Percentiles rank a stretch among this genome's conserved stretches.
These are phyloP conservation scores for Hypomontagnella monticulosa DNA, from an alignment of 495 filamentous ascomycete species.

Conservation along the genomic window DNA sequence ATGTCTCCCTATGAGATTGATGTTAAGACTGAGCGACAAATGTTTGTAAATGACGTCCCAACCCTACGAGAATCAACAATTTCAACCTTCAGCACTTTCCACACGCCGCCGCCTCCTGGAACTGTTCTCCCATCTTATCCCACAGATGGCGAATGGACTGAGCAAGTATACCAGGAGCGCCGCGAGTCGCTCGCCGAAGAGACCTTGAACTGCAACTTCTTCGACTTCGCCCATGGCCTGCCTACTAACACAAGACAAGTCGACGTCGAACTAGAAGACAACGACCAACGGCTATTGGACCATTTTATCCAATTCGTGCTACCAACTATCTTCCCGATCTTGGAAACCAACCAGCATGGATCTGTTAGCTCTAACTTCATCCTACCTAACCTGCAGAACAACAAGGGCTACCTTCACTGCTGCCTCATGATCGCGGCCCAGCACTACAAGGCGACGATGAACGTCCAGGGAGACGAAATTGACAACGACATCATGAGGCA, in stretches of 20 bases:
- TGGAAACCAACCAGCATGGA: slow-evolving; percentile 87
- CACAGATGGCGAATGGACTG: slow-evolving; percentile 75
- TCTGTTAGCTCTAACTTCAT: slow-evolving; percentile 80
- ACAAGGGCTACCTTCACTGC: slow-evolving; percentile 94
- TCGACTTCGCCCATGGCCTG: slow-evolving; percentile 74
- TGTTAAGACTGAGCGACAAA: slow-evolving; percentile 93
- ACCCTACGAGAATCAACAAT: slow-evolving; percentile 82
- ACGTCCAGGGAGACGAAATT: slow-evolving; percentile 73
- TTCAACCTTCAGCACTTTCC: slow-evolving; percentile 87
- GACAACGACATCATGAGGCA: slow-evolving; percentile 95
- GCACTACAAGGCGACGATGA: slow-evolving; percentile 82
- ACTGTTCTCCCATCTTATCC: slow-evolving; percentile 71
- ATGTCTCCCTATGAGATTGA: slow-evolving; percentile 91
- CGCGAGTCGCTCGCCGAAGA: slow-evolving; percentile 72
- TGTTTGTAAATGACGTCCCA: slow-evolving; percentile 90
- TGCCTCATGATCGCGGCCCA: slow-evolving; percentile 96
- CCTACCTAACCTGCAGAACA: slow-evolving; percentile 83
- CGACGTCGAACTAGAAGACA: slow-evolving; percentile 86
- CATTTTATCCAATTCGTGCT: slow-evolving; percentile 93
- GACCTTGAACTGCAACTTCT: slow-evolving; percentile 75
- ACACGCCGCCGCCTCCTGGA: slow-evolving; percentile 74
- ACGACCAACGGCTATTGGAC: slow-evolving; percentile 84
- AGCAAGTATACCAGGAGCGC: slow-evolving; percentile 75
- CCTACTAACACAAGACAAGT: slow-evolving; percentile 66
- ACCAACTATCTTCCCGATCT: slow-evolving; percentile 87